Evolutionary conservation across 495 filamentous ascomycete genomes (phyloP).

Genomic region (Chlorociboria aeruginascens): DNA sequence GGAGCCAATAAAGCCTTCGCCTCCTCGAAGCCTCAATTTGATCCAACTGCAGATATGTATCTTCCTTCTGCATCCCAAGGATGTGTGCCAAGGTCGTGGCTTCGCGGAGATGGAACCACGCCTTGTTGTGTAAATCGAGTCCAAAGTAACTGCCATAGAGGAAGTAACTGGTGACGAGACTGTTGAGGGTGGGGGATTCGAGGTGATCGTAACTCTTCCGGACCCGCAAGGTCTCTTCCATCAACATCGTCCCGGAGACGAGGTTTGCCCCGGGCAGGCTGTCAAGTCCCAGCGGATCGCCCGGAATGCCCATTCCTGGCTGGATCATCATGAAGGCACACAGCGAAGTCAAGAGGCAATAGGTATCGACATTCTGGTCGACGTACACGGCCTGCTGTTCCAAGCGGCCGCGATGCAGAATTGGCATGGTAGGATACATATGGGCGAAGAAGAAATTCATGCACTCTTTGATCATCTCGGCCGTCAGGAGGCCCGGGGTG

Average conservation of each 20-base stretch:
- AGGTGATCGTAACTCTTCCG: slow-evolving; percentile 65
- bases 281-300: slow-evolving; percentile 39
- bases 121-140: slow-evolving; percentile 57
- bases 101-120: slow-evolving; percentile 63
- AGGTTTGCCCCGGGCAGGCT: slow-evolving; percentile 41
- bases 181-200: slow-evolving; percentile 55
- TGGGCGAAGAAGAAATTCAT: slow-evolving; percentile 76
- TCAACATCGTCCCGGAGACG: slow-evolving; percentile 45
- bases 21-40: slow-evolving; percentile 39
- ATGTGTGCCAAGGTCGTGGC: slow-evolving; percentile 51
- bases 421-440: slow-evolving; percentile 75
- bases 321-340: slow-evolving; percentile 83
- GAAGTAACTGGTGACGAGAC: slow-evolving; percentile 68
- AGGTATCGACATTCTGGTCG: slow-evolving; percentile 57
- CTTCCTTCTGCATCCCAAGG: slow-evolving; percentile 49
- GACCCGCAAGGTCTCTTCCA: slow-evolving; percentile 66
- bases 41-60: slow-evolving; percentile 43
- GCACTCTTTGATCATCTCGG: slow-evolving; percentile 53
- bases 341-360: slow-evolving; percentile 67
- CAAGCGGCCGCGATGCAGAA: slow-evolving; percentile 57
- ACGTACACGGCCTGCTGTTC: slow-evolving; percentile 51
- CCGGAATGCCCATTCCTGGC: slow-evolving; percentile 54
- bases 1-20: slow-evolving; percentile 57
- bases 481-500: slow-evolving; percentile 44
- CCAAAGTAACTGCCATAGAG: slow-evolving; percentile 66